Conservation (phyloP, 202 grass and related monocot genomes). For the Hordeum pubiflorum region DNA sequence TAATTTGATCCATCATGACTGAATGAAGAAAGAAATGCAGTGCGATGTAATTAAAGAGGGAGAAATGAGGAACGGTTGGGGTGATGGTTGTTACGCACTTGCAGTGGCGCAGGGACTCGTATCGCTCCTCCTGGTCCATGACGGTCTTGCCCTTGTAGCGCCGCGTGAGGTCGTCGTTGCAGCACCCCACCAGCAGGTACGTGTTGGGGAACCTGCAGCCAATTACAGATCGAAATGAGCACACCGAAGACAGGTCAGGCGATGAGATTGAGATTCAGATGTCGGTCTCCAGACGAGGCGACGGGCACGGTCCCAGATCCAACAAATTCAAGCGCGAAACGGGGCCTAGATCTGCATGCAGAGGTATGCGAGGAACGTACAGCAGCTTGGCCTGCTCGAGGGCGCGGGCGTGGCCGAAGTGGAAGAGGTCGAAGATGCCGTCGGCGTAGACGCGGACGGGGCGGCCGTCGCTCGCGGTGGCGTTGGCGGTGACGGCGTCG, state of each 20-base stretch:
- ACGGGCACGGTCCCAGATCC: not conserved
- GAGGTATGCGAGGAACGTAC: not conserved
- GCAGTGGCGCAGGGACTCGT: constrained; percentile 95
- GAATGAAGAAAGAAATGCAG: not conserved
- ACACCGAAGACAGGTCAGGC: too few species aligned
- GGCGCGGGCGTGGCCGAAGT: constrained; percentile 92
- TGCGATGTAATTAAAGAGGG: not conserved
- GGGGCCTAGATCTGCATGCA: not conserved
- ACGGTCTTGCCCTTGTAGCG: constrained; percentile 98
- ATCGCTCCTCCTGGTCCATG: constrained; percentile 84
- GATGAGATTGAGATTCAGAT: not conserved
- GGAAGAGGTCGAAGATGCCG: constrained; percentile 99
- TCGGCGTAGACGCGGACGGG: constrained; percentile 87
- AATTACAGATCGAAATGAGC: not conserved
- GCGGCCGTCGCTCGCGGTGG: constrained; percentile 7
- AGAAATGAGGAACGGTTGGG: not conserved
- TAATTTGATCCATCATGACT: not conserved
- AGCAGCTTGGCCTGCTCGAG: constrained; percentile 93
- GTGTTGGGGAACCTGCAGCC: constrained; percentile 86
- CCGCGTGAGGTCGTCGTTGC: constrained; percentile 80
- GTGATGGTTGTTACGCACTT: constrained; percentile 40
- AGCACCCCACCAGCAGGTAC: constrained; percentile 84
- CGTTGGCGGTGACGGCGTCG: not conserved
- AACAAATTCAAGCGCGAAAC: not conserved
- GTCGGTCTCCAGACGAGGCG: not conserved